Evolutionary conservation across 768 basidiomycete genomes (phyloP), one percentile per base, ranked within the genome.

Genomic region (Naganishia vaughanmartiniae): DNA sequence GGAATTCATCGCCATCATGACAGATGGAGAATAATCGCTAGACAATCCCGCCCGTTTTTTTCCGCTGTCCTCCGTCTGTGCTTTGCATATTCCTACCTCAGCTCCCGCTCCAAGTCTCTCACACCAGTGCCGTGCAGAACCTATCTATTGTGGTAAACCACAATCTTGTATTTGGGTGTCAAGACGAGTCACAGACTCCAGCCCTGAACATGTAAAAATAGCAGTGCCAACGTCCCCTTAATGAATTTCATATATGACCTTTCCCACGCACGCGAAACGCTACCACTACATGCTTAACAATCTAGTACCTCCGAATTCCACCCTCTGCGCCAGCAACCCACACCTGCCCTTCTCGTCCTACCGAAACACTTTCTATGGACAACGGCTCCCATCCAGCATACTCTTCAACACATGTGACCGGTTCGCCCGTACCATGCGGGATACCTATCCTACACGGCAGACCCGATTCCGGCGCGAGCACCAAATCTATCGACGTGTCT

Each of bases 1-100:
- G 78, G 96, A 99, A 81, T 98, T 99, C 83, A 88, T 94, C 76
- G 89, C 91, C 54, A 95, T 97, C 80, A 93, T 97, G 94, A 91
- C 91, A 28, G 93, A 96, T 82, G 93, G 95, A 15, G 78, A 80
- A 70, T 78, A 57, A 55, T 36, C 26, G 5, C 39, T 42, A 12
- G 15, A 54, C n/a, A 33, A 63, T 48, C 34, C 54, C 10, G 6
- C 45, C 17, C 28, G 30, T 21, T 17, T 53, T 14, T 42, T 39
- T 14, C 26, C n/a, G n/a, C n/a, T n/a, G n/a, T n/a, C 21, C n/a
- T n/a, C 48, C 21, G n/a, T 26, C 21, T 51, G 48, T n/a, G 65
- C 48, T 66, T 65, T 28, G 11, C 65, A 46, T 66, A 21, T 54
- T 11, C 51, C 6, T 15, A 48, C 46, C 28, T 66, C 21, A 12